These are phyloP conservation scores for Populus trichocarpa DNA, from an alignment of 441 rosid genomes.

Conservation along the genomic window DNA sequence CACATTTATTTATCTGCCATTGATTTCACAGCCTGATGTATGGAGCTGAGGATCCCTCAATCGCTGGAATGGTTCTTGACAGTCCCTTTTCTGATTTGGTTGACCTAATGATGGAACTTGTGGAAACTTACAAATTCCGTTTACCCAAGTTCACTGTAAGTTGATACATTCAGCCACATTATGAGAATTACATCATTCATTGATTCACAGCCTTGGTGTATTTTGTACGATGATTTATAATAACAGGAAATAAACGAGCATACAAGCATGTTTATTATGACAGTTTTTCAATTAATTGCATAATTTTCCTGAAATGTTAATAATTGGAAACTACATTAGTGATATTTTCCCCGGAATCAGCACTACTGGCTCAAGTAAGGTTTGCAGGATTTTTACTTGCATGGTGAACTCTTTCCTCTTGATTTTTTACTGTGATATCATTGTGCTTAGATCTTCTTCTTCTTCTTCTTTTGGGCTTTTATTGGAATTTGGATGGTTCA, in stretches of 20 bases:
- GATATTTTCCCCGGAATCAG: not conserved
- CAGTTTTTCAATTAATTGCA: not conserved
- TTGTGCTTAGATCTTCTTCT: not conserved
- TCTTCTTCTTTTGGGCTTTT: not conserved
- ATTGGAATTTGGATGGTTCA: not conserved
- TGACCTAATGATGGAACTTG: conserved; percentile 97
- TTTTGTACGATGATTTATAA: not conserved
- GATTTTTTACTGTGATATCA: not conserved
- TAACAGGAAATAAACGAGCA: not conserved
- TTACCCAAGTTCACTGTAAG: conserved; percentile 98
- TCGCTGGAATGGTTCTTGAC: conserved; percentile 97
- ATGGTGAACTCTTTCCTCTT: not conserved
- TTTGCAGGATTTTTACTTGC: not conserved
- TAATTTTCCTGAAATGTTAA: not conserved
- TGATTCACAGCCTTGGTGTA: not conserved
- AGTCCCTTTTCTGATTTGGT: conserved; percentile 98
- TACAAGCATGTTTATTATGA: not conserved
- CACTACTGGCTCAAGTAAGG: not conserved
- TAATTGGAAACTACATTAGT: not conserved
- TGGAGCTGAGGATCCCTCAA: conserved; percentile 97
- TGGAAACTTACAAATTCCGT: conserved; percentile 79
- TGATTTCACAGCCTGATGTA: conserved; percentile 74
- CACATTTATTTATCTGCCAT: conserved; percentile 10
- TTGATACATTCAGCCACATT: conserved; percentile 2
- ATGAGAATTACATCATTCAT: not conserved